Conservation (phyloP, 352 stramenopile genomes). For the Proteromonas lacertae region DNA sequence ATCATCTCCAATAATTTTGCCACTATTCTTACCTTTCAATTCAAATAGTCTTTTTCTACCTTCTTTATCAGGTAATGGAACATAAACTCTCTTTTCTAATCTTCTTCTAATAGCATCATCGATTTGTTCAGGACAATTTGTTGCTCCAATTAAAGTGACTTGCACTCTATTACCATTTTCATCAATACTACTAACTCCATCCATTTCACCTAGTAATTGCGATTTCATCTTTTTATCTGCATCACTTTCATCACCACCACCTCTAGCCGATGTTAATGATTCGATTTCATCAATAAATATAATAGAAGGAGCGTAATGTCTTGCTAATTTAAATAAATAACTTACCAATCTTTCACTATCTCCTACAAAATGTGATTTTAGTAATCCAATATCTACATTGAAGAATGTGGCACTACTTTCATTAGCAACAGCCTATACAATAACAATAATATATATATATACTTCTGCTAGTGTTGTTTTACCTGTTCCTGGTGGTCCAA, state of each 20-base stretch:
- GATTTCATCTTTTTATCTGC: slow-evolving; percentile 55
- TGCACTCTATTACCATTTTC: slow-evolving; percentile 26
- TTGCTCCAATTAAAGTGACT: slow-evolving; percentile 48
- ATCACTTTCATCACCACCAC: slow-evolving; percentile 16
- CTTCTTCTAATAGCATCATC: slow-evolving; percentile 67
- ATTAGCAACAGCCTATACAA: slow-evolving; percentile 55
- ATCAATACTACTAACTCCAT: slow-evolving; percentile 37
- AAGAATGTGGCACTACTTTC: slow-evolving; percentile 89
- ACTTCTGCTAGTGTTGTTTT: slow-evolving; percentile 6
- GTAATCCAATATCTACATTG: slow-evolving; percentile 40
- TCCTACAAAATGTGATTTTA: slow-evolving; percentile 11
- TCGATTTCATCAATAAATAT: slow-evolving; percentile 98
- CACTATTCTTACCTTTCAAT: slow-evolving; percentile 12
- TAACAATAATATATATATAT: slow-evolving; percentile 78
- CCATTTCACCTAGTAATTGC: slow-evolving; percentile 84
- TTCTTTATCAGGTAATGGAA: too few species aligned
- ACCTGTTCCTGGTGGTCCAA: too few species aligned
- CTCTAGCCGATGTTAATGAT: slow-evolving; percentile 50
- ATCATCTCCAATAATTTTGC: slow-evolving; percentile 19
- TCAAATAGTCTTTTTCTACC: slow-evolving; percentile 22
- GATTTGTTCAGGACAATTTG: slow-evolving; percentile 82
- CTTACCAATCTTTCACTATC: slow-evolving; percentile 61
- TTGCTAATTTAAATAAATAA: slow-evolving; percentile 85
- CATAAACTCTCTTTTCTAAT: slow-evolving; percentile 73
- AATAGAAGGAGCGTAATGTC: slow-evolving; percentile 73